These are phyloP conservation scores for Phialophora macrospora DNA, from an alignment of 2,329 filamentous ascomycete genomes.

Conservation along the genomic window DNA sequence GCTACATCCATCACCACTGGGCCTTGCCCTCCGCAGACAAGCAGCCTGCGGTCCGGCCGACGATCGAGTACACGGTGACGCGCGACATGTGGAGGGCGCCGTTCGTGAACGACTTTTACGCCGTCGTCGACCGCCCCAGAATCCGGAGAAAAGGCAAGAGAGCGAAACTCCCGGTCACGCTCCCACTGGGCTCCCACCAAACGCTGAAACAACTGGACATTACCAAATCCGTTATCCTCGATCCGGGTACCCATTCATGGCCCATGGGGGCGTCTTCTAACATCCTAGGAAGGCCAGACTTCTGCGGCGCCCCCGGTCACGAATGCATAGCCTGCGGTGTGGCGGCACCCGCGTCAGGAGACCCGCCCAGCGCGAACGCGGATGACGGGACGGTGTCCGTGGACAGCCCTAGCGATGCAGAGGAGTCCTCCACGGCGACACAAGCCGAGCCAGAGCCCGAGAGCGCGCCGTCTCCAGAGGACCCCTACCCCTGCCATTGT, in stretches of 20 bases:
- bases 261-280: background rate
- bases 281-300: conserved; percentile 13
- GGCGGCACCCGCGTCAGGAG: background rate
- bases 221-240: conserved; percentile 16
- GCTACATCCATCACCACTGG: conserved; percentile 26
- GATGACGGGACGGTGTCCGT: background rate
- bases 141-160: background rate
- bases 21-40: conserved; percentile 10
- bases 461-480: background rate
- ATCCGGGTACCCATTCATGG: conserved; percentile 17
- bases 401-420: background rate
- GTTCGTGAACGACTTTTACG: conserved; percentile 11
- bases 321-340: conserved; percentile 16
- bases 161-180: background rate
- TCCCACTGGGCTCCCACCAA: background rate
- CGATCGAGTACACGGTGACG: conserved; percentile 23
- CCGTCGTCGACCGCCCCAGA: background rate
- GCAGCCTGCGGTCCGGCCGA: conserved; percentile 6
- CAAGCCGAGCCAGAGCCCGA: background rate
- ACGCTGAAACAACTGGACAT: conserved; percentile 21
- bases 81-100: conserved; percentile 6
- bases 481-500: conserved; percentile 22
- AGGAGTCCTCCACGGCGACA: background rate
- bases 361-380: background rate
- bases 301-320: conserved; percentile 9